These are phyloP conservation scores for Epichloe coenophiala DNA, from an alignment of 2,329 filamentous ascomycete genomes.

Conservation along the genomic window DNA sequence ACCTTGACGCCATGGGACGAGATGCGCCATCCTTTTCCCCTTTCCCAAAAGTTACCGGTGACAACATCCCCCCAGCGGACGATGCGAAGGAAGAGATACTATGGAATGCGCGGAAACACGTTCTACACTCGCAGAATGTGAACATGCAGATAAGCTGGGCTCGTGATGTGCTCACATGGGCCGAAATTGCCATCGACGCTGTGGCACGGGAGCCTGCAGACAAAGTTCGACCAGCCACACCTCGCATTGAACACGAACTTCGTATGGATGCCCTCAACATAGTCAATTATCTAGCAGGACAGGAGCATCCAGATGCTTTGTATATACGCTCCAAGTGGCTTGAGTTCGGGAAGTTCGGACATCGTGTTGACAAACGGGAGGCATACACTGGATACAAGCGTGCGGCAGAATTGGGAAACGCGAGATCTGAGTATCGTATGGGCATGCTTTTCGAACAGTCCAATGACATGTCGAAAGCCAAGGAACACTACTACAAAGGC, in stretches of 20 bases:
- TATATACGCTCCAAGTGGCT: conserved; percentile 96
- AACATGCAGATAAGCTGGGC: conserved; percentile 97
- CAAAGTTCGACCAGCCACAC: conserved; percentile 56
- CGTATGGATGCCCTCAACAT: conserved; percentile 84
- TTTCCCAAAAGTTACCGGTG: conserved; percentile 74
- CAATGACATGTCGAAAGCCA: conserved; percentile 80
- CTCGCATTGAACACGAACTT: conserved; percentile 77
- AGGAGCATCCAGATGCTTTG: conserved; percentile 83
- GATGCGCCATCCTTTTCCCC: conserved; percentile 71
- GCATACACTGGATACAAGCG: conserved; percentile 77
- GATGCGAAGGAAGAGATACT: conserved; percentile 87
- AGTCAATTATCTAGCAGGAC: conserved; percentile 75
- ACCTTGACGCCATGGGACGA: conserved; percentile 31
- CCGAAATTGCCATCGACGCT: conserved; percentile 70
- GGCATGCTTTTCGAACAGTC: conserved; percentile 97
- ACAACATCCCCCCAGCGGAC: conserved; percentile 89
- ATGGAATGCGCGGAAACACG: conserved; percentile 68
- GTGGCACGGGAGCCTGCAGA: conserved; percentile 48
- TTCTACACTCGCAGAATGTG: conserved; percentile 86
- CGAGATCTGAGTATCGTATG: conserved; percentile 86
- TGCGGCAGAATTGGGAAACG: conserved; percentile 76
- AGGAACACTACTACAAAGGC: conserved; percentile 79
- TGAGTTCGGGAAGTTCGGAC: conserved; percentile 93
- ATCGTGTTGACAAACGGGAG: conserved; percentile 84
- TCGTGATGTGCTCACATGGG: conserved; percentile 78